phyloP scores from a whole-genome alignment of 768 basidiomycete species.

The Lactifluus piperatus region DNA sequence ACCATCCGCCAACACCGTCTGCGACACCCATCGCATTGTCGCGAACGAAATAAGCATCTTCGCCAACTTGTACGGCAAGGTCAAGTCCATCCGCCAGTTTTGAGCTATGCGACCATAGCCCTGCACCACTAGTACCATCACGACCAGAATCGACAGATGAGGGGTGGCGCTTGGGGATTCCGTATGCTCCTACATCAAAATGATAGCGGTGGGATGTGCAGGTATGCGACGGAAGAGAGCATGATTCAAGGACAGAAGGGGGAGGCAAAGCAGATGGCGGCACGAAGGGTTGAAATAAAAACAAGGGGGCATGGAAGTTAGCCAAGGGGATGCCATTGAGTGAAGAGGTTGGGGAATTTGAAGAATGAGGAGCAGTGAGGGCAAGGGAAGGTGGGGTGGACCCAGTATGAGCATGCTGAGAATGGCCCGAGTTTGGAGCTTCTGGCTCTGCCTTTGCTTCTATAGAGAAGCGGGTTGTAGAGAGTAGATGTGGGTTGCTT shows the following conservation, averaged over 20 bases:
- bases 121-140: constrained; percentile 19
- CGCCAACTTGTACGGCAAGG: constrained; percentile 75
- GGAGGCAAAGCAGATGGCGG: constrained; percentile 14
- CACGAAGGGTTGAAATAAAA: constrained; percentile 24
- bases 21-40: constrained; percentile 89
- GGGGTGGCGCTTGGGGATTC: constrained; percentile 56
- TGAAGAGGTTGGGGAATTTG: constrained; percentile 24
- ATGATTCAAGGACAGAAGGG: constrained; percentile 16
- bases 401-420: constrained; percentile 28
- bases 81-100: constrained; percentile 29
- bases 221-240: constrained; percentile 17
- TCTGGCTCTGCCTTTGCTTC: constrained; percentile 41
- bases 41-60: constrained; percentile 82
- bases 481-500: constrained; percentile 31
- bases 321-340: constrained; percentile 28
- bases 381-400: constrained; percentile 33
- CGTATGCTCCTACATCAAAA: constrained; percentile 76
- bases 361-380: constrained; percentile 35
- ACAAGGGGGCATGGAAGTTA: constrained; percentile 34
- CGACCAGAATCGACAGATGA: constrained; percentile 20
- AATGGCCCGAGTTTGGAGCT: constrained; percentile 25
- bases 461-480: constrained; percentile 36
- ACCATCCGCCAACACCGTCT: constrained; percentile 94
- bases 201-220: constrained; percentile 35
- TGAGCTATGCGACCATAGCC: constrained; percentile 10